Conservation (phyloP, 2,329 filamentous ascomycete genomes). For the Fusarium sp. region DNA sequence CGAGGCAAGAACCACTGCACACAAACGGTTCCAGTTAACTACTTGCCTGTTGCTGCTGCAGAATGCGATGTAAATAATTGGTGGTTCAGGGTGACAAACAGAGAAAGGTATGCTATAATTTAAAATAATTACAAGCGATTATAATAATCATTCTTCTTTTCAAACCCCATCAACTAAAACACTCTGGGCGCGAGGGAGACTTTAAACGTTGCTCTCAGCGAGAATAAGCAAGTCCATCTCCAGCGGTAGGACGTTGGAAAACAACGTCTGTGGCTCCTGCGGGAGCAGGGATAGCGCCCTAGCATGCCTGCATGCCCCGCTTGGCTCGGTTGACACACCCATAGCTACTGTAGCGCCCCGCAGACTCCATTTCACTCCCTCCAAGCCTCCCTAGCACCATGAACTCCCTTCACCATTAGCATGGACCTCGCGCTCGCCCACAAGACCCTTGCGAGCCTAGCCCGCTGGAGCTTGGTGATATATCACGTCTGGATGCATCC, state of each 20-base stretch:
- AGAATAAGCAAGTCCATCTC: slow-evolving; percentile 48
- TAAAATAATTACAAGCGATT: slow-evolving; percentile 9
- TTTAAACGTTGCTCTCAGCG: slow-evolving; percentile 41
- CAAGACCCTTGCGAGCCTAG: slow-evolving; percentile 17
- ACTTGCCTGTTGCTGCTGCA: slow-evolving; percentile 7
- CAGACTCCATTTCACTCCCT: slow-evolving; percentile 21
- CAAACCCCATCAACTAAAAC: slow-evolving; percentile 17
- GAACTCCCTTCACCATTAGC: slow-evolving; percentile 33
- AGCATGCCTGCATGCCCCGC: slow-evolving; percentile 31
- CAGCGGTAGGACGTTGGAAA: slow-evolving; percentile 43
- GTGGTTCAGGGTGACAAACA: neutral
- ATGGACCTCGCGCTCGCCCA: neutral
- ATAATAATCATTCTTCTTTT: slow-evolving; percentile 18
- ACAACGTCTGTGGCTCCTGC: slow-evolving; percentile 44
- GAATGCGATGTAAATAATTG: slow-evolving; percentile 4
- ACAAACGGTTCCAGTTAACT: slow-evolving; percentile 19
- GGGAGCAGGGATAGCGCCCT: slow-evolving; percentile 47
- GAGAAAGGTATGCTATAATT: slow-evolving; percentile 25
- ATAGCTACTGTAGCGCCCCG: slow-evolving; percentile 23
- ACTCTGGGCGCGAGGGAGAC: slow-evolving; percentile 42
- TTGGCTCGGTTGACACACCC: slow-evolving; percentile 29
- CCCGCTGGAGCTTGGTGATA: slow-evolving; percentile 12
- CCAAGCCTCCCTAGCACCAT: neutral
- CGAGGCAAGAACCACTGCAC: slow-evolving; percentile 38
- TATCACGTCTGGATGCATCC: slow-evolving; percentile 17